These are phyloP conservation scores for Penicillium fuscoglaucum DNA, from an alignment of 2,329 filamentous ascomycete genomes.

Conservation along the genomic window DNA sequence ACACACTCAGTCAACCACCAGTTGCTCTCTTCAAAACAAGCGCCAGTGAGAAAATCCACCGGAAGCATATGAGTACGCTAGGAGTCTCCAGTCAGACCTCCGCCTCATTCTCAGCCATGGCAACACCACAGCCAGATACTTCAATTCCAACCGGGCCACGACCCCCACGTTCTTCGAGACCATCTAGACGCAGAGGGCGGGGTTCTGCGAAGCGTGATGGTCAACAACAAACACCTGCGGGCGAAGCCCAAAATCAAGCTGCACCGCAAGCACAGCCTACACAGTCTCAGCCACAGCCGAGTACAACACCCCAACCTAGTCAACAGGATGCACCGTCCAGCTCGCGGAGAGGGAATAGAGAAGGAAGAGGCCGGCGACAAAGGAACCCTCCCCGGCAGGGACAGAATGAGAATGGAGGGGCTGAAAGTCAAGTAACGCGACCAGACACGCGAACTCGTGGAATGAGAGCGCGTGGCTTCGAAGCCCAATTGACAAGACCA, in stretches of 20 bases:
- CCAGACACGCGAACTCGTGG: constrained; percentile 19
- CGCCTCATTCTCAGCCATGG: constrained; percentile 8
- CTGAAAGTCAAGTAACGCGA: constrained; percentile 11
- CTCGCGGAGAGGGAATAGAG: constrained; percentile 27
- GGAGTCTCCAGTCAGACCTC: background rate
- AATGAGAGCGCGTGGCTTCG: constrained; percentile 41
- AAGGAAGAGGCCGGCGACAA: constrained; percentile 27
- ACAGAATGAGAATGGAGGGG: constrained; percentile 17
- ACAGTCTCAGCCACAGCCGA: constrained; percentile 12
- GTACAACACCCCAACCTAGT: background rate
- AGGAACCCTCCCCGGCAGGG: constrained; percentile 22
- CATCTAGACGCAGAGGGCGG: constrained; percentile 29
- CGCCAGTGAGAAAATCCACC: constrained; percentile 3
- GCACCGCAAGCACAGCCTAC: background rate
- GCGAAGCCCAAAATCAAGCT: constrained; percentile 6
- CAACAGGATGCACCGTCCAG: constrained; percentile 17
- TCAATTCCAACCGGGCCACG: background rate
- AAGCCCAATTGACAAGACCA: constrained; percentile 43
- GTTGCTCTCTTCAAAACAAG: background rate
- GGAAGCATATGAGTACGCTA: constrained; percentile 1
- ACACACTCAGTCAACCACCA: background rate
- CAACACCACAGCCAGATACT: constrained; percentile 3
- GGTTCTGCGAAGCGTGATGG: constrained; percentile 30
- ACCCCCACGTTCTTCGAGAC: constrained; percentile 21
- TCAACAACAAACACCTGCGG: constrained; percentile 20